phyloP scores from a whole-genome alignment of 805 yeast species.

The Vanderwaltozyma tropicalis region DNA sequence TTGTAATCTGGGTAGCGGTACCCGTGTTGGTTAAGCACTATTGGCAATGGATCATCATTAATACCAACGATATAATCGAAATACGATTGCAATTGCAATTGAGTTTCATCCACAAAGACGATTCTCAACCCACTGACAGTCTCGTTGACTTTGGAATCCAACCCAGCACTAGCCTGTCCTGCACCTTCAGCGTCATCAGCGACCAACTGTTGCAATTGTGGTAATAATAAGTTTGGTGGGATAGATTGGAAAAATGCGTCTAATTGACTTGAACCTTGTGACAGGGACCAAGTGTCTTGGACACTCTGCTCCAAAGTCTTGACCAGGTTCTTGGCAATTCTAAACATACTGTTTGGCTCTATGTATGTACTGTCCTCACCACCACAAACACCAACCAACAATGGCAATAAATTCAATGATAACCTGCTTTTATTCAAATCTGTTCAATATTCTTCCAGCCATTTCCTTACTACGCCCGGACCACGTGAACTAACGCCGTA shows the following conservation, averaged over 20 bases:
- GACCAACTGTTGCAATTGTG: constrained; percentile 10
- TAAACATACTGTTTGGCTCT: constrained; percentile 40
- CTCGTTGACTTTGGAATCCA: constrained; percentile 11
- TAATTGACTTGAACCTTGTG: constrained; percentile 20
- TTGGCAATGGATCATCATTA: constrained; percentile 54
- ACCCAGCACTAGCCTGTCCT: background rate
- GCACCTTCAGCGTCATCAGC: background rate
- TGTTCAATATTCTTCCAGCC: background rate
- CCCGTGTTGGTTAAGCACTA: constrained; percentile 27
- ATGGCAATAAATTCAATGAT: no score
- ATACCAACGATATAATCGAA: constrained; percentile 81
- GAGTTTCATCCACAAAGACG: constrained; percentile 39
- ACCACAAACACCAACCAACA: no score
- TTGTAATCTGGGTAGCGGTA: constrained; percentile 35
- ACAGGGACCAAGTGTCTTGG: constrained; percentile 30
- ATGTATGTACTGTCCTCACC: no score
- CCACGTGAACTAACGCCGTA: no score
- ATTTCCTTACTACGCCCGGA: background rate
- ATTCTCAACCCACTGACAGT: constrained; percentile 47
- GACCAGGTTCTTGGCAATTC: constrained; percentile 56
- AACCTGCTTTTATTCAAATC: background rate
- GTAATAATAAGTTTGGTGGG: constrained; percentile 25
- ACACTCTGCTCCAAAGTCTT: constrained; percentile 40
- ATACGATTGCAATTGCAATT: constrained; percentile 63
- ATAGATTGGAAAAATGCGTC: constrained; percentile 31